Evolutionary conservation across 345 rosid genomes (phyloP).

Genomic region (Camelina sativa): DNA sequence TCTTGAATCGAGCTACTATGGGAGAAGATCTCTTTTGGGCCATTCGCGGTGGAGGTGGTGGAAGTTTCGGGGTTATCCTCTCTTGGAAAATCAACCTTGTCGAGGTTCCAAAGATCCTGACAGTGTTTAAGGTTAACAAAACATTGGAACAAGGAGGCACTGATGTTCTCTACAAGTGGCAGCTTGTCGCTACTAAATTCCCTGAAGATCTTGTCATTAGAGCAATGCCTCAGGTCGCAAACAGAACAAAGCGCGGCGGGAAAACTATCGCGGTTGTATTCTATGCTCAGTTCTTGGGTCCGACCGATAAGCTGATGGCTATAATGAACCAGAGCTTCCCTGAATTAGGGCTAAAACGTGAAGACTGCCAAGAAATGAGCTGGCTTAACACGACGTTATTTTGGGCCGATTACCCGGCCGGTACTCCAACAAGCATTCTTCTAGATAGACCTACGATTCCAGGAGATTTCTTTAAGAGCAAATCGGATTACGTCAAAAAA

Average conservation of each 20-base stretch:
- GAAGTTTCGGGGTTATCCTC: constrained; percentile 54
- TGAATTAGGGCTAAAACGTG: constrained; percentile 47
- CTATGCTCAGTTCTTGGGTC: constrained; percentile 21
- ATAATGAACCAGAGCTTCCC: constrained; percentile 49
- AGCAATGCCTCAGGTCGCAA: constrained; percentile 52
- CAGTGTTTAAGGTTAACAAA: constrained; percentile 47
- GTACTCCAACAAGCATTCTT: constrained; percentile 34
- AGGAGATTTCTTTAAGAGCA: constrained; percentile 49
- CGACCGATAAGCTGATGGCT: constrained; percentile 15
- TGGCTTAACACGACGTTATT: constrained; percentile 59
- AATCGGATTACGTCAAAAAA: constrained; percentile 58
- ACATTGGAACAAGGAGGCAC: constrained; percentile 46
- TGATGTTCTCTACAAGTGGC: constrained; percentile 39
- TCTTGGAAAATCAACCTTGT: constrained; percentile 55
- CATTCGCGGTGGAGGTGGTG: constrained; percentile 56
- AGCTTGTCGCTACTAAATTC: constrained; percentile 30
- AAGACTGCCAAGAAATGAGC: constrained; percentile 51
- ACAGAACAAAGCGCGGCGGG: constrained; percentile 29
- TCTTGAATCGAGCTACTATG: constrained; percentile 51
- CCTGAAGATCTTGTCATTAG: constrained; percentile 57
- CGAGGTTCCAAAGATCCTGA: constrained; percentile 50
- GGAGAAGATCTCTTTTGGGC: constrained; percentile 68
- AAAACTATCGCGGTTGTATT: constrained; percentile 34
- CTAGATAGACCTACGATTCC: constrained; percentile 28
- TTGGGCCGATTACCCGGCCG: constrained; percentile 44